Evolutionary conservation across 768 basidiomycete genomes (phyloP).

Genomic region (Boletus sp.): DNA sequence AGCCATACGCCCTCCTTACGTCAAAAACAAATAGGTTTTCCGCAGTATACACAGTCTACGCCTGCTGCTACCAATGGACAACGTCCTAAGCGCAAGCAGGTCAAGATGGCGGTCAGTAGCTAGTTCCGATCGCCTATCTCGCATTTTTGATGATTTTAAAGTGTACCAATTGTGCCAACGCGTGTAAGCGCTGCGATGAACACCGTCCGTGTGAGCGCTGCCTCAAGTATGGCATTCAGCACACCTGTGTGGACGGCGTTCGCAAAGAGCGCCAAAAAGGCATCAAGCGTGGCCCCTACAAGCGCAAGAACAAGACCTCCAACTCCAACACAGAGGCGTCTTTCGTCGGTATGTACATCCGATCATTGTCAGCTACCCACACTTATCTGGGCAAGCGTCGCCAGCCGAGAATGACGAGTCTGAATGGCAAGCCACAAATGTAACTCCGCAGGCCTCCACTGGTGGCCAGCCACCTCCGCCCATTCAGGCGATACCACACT

Average conservation of each 20-base stretch:
- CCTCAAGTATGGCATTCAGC: conserved; percentile 57
- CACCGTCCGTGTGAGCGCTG: conserved; percentile 63
- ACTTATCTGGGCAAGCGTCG: conserved; percentile 14
- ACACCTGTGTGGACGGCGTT: conserved; percentile 56
- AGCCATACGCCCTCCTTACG: conserved; percentile 4
- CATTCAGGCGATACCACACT: conserved; percentile 28
- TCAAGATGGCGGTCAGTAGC: conserved; percentile 55
- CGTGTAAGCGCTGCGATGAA: conserved; percentile 59
- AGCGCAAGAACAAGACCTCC: conserved; percentile 44
- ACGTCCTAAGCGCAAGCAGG: conserved; percentile 50
- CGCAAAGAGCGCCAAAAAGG: conserved; percentile 66
- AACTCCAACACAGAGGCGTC: conserved; percentile 23
- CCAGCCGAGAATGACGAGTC: conserved; percentile 28
- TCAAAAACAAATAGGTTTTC: conserved; percentile 28
- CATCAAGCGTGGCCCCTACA: conserved; percentile 57
- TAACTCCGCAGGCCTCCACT: conserved; percentile 14
- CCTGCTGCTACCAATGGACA: conserved; percentile 24
- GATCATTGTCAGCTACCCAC: conserved; percentile 4
- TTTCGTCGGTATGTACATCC: conserved; percentile 18
- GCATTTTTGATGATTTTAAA: conserved; percentile 16
- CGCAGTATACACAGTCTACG: conserved; percentile 30
- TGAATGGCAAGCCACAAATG: conserved; percentile 33
- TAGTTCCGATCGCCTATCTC: neutral
- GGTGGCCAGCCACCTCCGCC: conserved; percentile 25
- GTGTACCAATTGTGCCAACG: conserved; percentile 58